Conservation (phyloP, 2,329 filamentous ascomycete species). For the Chaetothyriales sp. region DNA sequence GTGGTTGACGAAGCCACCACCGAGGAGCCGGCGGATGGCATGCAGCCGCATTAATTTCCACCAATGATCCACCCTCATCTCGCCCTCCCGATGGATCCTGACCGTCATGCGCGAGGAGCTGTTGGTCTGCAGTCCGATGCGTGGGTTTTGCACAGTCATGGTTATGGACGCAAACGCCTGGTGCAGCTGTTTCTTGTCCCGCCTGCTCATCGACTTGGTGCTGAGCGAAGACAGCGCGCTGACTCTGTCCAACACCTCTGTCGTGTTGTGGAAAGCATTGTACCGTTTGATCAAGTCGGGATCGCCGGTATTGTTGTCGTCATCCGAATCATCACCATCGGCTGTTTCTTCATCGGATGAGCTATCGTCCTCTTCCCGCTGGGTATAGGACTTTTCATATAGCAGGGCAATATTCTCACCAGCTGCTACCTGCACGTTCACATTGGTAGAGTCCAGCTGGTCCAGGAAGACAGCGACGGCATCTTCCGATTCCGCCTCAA, state of each 20-base stretch:
- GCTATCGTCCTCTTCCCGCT: conserved; percentile 42
- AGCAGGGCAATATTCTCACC: conserved; percentile 69
- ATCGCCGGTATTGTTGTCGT: conserved; percentile 24
- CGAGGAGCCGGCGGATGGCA: conserved; percentile 44
- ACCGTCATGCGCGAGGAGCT: conserved; percentile 49
- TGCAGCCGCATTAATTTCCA: conserved; percentile 55
- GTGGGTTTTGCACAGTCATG: conserved; percentile 50
- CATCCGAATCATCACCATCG: conserved; percentile 18
- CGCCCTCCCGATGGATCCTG: conserved; percentile 42
- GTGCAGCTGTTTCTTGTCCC: conserved; percentile 52
- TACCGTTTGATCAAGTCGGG: conserved; percentile 46
- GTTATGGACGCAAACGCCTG: conserved; percentile 51
- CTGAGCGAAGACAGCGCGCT: conserved; percentile 45
- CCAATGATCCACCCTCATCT: conserved; percentile 54
- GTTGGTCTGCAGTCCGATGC: conserved; percentile 50
- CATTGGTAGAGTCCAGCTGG: conserved; percentile 62
- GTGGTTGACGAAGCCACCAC: conserved; percentile 47
- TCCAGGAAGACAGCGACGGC: conserved; percentile 71
- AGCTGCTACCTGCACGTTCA: conserved; percentile 59
- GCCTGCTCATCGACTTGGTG: conserved; percentile 48
- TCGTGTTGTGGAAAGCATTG: conserved; percentile 49
- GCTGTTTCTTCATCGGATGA: conserved; percentile 31
- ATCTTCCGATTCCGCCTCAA: conserved; percentile 53
- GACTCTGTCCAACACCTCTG: conserved; percentile 45
- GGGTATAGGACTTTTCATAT: conserved; percentile 56